These are phyloP conservation scores for Penicillium sp. DNA, from an alignment of 2,329 filamentous ascomycete species.

Conservation along the genomic window DNA sequence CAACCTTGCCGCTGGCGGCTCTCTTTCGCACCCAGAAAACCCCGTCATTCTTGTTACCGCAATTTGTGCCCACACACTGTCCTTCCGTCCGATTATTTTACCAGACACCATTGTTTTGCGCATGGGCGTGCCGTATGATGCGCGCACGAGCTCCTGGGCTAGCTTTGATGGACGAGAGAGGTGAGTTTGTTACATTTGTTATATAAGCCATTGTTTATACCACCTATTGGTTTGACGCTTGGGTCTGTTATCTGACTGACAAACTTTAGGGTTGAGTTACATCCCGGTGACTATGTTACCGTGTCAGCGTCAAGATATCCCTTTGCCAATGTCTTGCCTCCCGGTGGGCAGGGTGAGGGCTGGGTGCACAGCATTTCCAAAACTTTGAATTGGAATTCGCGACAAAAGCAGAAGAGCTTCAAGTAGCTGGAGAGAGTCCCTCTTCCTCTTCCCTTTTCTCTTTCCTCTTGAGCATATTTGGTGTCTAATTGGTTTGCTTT, in stretches of 20 bases:
- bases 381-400: conserved; percentile 52
- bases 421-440: conserved; percentile 11
- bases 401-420: conserved; percentile 46
- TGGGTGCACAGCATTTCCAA: conserved; percentile 52
- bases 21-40: conserved; percentile 91
- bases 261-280: conserved; percentile 43
- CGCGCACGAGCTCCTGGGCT: conserved; percentile 88
- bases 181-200: conserved; percentile 30
- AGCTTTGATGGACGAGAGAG: conserved; percentile 94
- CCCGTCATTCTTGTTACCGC: conserved; percentile 92
- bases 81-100: conserved; percentile 92
- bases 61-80: conserved; percentile 91
- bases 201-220: not conserved
- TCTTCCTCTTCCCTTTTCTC: not conserved
- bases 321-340: conserved; percentile 50
- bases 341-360: conserved; percentile 45
- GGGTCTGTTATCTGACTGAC: conserved; percentile 12
- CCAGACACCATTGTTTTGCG: conserved; percentile 94
- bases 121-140: conserved; percentile 91
- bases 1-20: conserved; percentile 92
- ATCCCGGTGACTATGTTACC: conserved; percentile 52
- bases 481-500: not conserved
- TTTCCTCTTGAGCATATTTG: not conserved
- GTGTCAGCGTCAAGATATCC: conserved; percentile 53
- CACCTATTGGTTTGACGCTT: not conserved